Conservation (phyloP, 2,329 filamentous ascomycete genomes). For the Colletotrichum graminicola region DNA sequence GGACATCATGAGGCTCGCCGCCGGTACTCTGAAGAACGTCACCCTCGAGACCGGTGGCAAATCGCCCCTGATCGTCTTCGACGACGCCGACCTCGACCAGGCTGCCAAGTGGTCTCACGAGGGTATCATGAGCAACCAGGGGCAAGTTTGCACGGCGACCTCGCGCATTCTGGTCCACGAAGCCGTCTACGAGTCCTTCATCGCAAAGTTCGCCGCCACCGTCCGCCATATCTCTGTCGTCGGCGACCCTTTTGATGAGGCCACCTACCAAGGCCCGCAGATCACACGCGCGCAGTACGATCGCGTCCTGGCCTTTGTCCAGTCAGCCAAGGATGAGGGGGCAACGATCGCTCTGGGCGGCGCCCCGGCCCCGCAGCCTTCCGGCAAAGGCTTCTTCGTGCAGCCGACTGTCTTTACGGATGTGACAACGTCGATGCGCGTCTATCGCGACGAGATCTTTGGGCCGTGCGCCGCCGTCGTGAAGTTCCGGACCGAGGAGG, state of each 20-base stretch:
- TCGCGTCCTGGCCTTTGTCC: constrained; percentile 73
- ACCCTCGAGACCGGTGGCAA: constrained; percentile 73
- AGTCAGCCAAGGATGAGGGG: constrained; percentile 72
- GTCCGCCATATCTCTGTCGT: constrained; percentile 68
- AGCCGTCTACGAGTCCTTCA: constrained; percentile 68
- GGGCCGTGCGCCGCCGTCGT: constrained; percentile 48
- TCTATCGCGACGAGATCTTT: constrained; percentile 50
- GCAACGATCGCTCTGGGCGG: constrained; percentile 62
- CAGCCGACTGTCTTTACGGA: constrained; percentile 48
- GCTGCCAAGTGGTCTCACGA: constrained; percentile 65
- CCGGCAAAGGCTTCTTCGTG: constrained; percentile 57
- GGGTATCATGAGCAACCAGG: constrained; percentile 67
- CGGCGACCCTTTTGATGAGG: constrained; percentile 73
- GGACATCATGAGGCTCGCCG: constrained; percentile 77
- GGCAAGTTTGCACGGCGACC: constrained; percentile 71
- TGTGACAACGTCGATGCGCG: constrained; percentile 46
- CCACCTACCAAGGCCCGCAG: constrained; percentile 77
- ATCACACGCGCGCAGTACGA: constrained; percentile 75
- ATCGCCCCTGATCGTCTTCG: constrained; percentile 69
- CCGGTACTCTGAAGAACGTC: constrained; percentile 69
- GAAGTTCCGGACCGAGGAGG: constrained; percentile 49
- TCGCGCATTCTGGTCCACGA: constrained; percentile 72
- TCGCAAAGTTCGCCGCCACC: constrained; percentile 70
- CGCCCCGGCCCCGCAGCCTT: constrained; percentile 55
- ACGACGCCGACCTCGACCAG: constrained; percentile 72